A percentile compares a stretch with the other conserved stretches of the same genome.
phyloP scores from a whole-genome alignment of 2,329 filamentous ascomycete species.

The Spiromastix sp. region DNA sequence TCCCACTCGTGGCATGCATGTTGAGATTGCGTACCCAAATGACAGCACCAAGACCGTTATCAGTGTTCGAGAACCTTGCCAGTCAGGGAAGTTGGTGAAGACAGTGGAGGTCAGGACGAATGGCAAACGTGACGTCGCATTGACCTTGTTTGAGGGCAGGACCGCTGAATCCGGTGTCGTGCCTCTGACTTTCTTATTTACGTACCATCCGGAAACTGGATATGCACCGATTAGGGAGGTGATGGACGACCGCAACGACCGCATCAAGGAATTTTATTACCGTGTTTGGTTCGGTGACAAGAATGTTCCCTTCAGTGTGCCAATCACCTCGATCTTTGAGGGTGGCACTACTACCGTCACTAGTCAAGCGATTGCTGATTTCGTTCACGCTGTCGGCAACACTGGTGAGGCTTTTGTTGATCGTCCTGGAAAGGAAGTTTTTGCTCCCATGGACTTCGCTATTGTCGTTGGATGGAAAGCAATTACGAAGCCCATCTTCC shows the following conservation, averaged over 20 bases:
- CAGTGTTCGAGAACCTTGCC: conserved; percentile 74
- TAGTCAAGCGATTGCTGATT: conserved; percentile 89
- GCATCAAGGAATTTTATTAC: conserved; percentile 99
- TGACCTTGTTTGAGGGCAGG: conserved; percentile 88
- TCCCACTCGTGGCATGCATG: conserved; percentile 73
- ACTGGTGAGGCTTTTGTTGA: conserved; percentile 96
- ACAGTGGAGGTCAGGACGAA: conserved; percentile 76
- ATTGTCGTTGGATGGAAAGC: conserved; percentile 99
- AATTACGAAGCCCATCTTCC: conserved; percentile 98
- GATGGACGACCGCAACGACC: conserved; percentile 91
- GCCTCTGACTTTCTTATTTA: conserved; percentile 78
- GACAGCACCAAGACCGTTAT: conserved; percentile 77
- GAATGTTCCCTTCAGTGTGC: conserved; percentile 67
- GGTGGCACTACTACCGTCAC: conserved; percentile 82
- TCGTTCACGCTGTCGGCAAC: conserved; percentile 97
- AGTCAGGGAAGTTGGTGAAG: conserved; percentile 76
- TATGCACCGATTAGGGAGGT: conserved; percentile 97
- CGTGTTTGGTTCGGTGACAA: conserved; percentile 92
- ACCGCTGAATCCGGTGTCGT: conserved; percentile 74
- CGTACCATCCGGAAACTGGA: conserved; percentile 86
- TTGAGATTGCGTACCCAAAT: conserved; percentile 76
- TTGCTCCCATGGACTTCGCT: conserved; percentile 96
- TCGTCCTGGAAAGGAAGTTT: conserved; percentile 84
- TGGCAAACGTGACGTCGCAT: conserved; percentile 66
- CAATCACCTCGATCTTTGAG: conserved; percentile 79